These are phyloP conservation scores for Ambrosiella cleistominuta DNA, from an alignment of 2,329 filamentous ascomycete species.

Conservation along the genomic window DNA sequence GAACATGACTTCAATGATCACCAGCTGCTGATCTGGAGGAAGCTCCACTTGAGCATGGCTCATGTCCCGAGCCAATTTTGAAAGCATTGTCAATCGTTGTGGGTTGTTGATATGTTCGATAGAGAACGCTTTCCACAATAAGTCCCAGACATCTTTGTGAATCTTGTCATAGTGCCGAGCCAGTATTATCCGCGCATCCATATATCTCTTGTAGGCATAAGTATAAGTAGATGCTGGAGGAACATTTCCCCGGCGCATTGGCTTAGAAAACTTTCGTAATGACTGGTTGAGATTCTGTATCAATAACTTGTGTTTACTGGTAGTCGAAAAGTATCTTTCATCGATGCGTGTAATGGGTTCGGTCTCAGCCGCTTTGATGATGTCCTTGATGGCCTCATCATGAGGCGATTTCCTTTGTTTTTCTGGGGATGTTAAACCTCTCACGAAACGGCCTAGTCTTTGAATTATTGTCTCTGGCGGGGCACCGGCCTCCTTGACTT, in stretches of 20 bases:
- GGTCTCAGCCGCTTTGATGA: constrained; percentile 10
- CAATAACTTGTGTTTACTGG: constrained; percentile 3
- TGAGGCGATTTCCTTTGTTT: neutral
- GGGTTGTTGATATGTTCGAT: constrained; percentile 31
- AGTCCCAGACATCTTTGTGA: constrained; percentile 42
- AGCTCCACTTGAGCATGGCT: constrained; percentile 37
- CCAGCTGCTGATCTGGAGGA: constrained; percentile 39
- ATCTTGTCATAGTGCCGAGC: constrained; percentile 33
- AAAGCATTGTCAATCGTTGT: constrained; percentile 42
- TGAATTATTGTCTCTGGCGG: constrained; percentile 10
- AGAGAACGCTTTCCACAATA: constrained; percentile 47
- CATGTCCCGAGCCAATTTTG: constrained; percentile 48
- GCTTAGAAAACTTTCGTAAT: constrained; percentile 12
- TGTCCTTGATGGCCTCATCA: neutral
- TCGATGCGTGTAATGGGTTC: constrained; percentile 1
- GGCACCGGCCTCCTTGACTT: constrained; percentile 3
- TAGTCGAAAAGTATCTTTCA: neutral
- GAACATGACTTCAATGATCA: constrained; percentile 52
- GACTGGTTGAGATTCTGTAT: constrained; percentile 7
- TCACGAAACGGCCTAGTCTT: constrained; percentile 9
- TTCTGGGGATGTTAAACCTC: constrained; percentile 9
- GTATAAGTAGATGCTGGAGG: constrained; percentile 21
- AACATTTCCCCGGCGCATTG: constrained; percentile 5
- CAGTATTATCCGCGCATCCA: constrained; percentile 27
- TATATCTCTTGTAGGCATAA: constrained; percentile 33